A percentile compares a stretch with the other conserved stretches of the same genome.
Conservation (phyloP, 1,284 basidiomycete genomes). For the Tylopilus sp. region DNA sequence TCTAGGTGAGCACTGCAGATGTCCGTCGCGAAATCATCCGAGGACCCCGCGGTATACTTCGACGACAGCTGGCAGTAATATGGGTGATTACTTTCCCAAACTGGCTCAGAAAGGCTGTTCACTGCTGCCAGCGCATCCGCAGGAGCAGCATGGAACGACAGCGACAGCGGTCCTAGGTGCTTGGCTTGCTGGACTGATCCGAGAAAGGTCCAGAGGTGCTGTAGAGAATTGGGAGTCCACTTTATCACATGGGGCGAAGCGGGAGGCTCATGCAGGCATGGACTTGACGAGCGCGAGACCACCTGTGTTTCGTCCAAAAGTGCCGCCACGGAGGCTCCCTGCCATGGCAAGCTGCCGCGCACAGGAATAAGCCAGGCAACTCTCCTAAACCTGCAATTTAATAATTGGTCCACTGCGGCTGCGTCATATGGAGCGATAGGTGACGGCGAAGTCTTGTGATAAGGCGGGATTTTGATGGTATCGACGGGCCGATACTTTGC, state of each 20-base stretch:
- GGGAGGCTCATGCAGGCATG: conserved; percentile 17
- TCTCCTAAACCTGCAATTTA: conserved; percentile 38
- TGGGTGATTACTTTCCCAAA: conserved; percentile 24
- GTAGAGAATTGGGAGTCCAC: conserved; percentile 50
- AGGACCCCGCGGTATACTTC: conserved; percentile 6
- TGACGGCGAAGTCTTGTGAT: conserved; percentile 29
- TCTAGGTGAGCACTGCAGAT: conserved; percentile 28
- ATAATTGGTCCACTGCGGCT: conserved; percentile 27
- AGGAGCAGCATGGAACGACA: conserved; percentile 48
- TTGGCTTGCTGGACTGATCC: conserved; percentile 38
- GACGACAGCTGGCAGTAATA: conserved; percentile 8
- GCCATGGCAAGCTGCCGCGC: conserved; percentile 53
- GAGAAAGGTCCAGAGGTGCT: conserved; percentile 54
- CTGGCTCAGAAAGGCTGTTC: conserved; percentile 14
- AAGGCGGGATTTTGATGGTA: conserved; percentile 21
- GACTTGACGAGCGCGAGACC: conserved; percentile 14
- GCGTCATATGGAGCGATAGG: conserved; percentile 44
- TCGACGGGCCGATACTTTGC: conserved; percentile 18
- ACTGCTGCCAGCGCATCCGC: conserved; percentile 8
- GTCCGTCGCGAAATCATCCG: conserved; percentile 12
- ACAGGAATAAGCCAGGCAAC: conserved; percentile 63
- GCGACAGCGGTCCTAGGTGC: conserved; percentile 45
- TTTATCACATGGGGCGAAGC: conserved; percentile 31
- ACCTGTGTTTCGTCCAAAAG: conserved; percentile 33
- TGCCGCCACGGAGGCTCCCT: conserved; percentile 42